These are phyloP conservation scores for Piloderma croceum DNA, from an alignment of 768 basidiomycete species.

Conservation along the genomic window DNA sequence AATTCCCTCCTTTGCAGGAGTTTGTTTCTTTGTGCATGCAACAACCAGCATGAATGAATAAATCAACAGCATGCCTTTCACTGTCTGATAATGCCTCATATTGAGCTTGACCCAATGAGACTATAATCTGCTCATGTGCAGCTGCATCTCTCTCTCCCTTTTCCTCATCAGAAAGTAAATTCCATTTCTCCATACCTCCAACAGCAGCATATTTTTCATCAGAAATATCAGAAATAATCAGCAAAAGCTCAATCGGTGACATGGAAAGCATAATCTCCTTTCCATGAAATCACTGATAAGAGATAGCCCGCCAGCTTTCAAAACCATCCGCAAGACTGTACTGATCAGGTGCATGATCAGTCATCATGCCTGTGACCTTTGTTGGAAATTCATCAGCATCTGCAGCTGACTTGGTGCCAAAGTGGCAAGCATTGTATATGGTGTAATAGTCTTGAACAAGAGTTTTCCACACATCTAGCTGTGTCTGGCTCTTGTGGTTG, in stretches of 20 bases:
- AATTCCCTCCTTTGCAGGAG: slow-evolving; percentile 17
- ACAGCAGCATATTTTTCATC: background rate
- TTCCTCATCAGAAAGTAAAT: background rate
- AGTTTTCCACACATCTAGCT: slow-evolving; percentile 17
- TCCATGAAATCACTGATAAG: background rate
- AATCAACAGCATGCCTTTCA: slow-evolving; percentile 8
- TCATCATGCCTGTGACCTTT: slow-evolving; percentile 16
- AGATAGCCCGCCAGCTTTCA: background rate
- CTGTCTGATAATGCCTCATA: slow-evolving; percentile 11
- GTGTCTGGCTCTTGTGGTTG: slow-evolving; percentile 23
- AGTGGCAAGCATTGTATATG: slow-evolving; percentile 17
- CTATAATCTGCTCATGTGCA: background rate
- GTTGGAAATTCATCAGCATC: slow-evolving; percentile 10
- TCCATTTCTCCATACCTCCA: background rate
- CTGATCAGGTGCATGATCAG: slow-evolving; percentile 27
- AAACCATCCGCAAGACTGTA: slow-evolving; percentile 7
- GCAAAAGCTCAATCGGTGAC: background rate
- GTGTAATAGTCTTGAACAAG: slow-evolving; percentile 7
- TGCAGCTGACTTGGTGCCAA: slow-evolving; percentile 8
- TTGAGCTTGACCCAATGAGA: slow-evolving; percentile 10
- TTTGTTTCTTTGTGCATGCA: slow-evolving; percentile 29
- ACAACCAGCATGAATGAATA: slow-evolving; percentile 25
- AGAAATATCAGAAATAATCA: background rate
- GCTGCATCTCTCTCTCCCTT: background rate
- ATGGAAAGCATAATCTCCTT: background rate